Evolutionary conservation across 2,329 filamentous ascomycete genomes (phyloP).

Genomic region (Microcyclosporella mali): DNA sequence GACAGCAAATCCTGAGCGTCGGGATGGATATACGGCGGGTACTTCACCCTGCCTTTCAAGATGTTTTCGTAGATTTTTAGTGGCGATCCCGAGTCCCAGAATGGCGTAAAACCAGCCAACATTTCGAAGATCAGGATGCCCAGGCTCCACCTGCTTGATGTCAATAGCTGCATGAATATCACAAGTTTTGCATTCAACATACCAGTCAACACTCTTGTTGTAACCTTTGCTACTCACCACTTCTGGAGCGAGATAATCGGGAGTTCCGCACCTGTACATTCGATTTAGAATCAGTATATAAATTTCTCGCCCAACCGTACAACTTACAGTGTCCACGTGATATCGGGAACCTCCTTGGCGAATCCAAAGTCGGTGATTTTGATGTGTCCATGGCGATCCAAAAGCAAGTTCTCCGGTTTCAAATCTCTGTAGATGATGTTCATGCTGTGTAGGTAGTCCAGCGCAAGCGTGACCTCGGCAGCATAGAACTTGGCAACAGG

Average conservation of each 20-base stretch:
- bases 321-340: conserved; percentile 78
- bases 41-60: conserved; percentile 89
- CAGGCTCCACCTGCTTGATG: conserved; percentile 77
- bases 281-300: no score
- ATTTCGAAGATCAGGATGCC: conserved; percentile 99
- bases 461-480: conserved; percentile 87
- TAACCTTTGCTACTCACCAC: conserved; percentile 99
- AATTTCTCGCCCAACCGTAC: no score
- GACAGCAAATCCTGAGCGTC: conserved; percentile 91
- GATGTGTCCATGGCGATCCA: conserved; percentile 78
- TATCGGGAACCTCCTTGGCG: conserved; percentile 95
- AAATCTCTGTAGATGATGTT: conserved; percentile 98
- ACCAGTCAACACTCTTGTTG: conserved; percentile 99
- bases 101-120: conserved; percentile 97
- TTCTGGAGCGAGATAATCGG: conserved; percentile 94
- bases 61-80: conserved; percentile 99
- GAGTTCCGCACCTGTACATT: conserved; percentile 65
- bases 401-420: conserved; percentile 90
- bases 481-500: conserved; percentile 99
- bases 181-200: conserved; percentile 35
- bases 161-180: conserved; percentile 2
- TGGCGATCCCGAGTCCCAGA: conserved; percentile 95
- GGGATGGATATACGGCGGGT: conserved; percentile 88
- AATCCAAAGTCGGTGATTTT: conserved; percentile 96
- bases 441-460: conserved; percentile 90